Percentiles rank a stretch among this genome's conserved stretches.
phyloP scores from a whole-genome alignment of 345 rosid genomes.

The Citrus hindsii region DNA sequence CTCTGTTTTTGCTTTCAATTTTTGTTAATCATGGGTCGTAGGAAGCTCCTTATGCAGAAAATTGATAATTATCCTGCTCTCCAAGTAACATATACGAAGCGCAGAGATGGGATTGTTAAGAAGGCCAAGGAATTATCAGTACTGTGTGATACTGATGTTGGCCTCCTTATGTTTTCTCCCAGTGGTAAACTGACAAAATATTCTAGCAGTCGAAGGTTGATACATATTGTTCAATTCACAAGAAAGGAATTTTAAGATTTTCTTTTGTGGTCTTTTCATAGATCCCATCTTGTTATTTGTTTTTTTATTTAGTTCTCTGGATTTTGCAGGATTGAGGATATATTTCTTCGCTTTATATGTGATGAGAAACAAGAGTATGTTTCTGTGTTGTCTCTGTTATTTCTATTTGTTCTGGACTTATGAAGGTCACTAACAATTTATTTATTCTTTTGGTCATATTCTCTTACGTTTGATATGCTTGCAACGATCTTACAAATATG shows the following conservation, averaged over 20 bases:
- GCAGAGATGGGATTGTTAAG: constrained; percentile 27
- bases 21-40: constrained; percentile 12
- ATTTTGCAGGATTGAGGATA: constrained; percentile 28
- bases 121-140: constrained; percentile 27
- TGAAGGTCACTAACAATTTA: neutral
- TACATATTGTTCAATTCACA: neutral
- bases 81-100: constrained; percentile 22
- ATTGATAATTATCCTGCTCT: neutral
- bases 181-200: constrained; percentile 21
- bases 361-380: constrained; percentile 9
- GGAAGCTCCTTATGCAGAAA: constrained; percentile 12
- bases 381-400: neutral
- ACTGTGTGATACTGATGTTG: constrained; percentile 21
- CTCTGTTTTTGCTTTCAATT: neutral
- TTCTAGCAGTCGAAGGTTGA: constrained; percentile 27
- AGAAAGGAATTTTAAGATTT: neutral
- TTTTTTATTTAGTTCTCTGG: neutral
- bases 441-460: neutral
- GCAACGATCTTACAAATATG: neutral
- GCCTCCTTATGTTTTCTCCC: constrained; percentile 35
- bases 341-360: constrained; percentile 22
- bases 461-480: neutral
- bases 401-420: neutral
- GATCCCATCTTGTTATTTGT: neutral
- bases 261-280: neutral